Base-by-base conservation (phyloP, 306 rosid genomes). In the Pterocarpus macrocarpus region DNA sequence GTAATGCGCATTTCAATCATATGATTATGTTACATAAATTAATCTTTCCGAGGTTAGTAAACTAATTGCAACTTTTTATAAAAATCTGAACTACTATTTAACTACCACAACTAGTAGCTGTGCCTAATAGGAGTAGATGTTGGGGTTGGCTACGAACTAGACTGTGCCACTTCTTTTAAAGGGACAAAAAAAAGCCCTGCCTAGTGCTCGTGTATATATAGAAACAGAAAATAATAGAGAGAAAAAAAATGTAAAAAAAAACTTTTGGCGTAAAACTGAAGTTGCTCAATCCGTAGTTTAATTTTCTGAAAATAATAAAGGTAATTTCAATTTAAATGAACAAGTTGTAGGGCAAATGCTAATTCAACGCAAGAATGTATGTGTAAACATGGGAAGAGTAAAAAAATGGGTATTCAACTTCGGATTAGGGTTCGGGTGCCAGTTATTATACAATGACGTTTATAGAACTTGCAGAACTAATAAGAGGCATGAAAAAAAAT, bases 1-100 rank as follows among this genome's bases (percentile, higher is more conserved):
- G 75, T 87, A 73, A 83, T 77, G 80, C 77, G 76, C 85, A 83
- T 72, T 84, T 50, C 49, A 83, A 81, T 85, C 78, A 64, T 85
- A 75, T 62, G 55, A 68, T 64, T 47, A 71, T 71, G 15, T 65
- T 11, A 50, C 66, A 53, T 79, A 70, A 45, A 57, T 53, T 78
- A 72, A 82, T 82, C 53, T 9, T 61, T 52, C 63, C 71, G 56
- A 49, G 70, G 58, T 67, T 67, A 71, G 77, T 71, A 47, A 77
- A 65, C 78, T 56, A 53, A 49, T 49, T 22, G 47, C n/a, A 38
- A 30, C 22, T n/a, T 79, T 39, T 10, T 57, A 45, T 8, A 77
- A 64, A 55, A 32, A 70, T 69, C 0, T 0, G 5, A 75, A 75
- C 12, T 63, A 38, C 41, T 43, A 32, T 32, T 41, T 34, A 36